Evolutionary conservation across 768 basidiomycete genomes (phyloP).

Genomic region (Roridomyces roridus): DNA sequence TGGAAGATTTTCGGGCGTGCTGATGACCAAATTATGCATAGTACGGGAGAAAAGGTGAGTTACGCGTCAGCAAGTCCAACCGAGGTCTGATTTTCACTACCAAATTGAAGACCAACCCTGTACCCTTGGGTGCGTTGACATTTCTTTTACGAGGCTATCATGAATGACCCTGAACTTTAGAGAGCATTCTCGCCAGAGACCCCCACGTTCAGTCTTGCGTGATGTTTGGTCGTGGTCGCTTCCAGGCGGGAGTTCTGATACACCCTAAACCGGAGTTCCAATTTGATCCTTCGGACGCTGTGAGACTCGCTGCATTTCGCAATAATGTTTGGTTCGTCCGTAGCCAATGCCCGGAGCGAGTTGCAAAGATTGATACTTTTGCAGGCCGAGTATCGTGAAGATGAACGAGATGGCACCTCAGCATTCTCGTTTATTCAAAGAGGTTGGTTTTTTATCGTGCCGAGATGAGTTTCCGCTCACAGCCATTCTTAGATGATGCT

Average conservation of each 20-base stretch:
- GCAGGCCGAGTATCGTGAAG: constrained; percentile 47
- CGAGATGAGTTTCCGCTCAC: background rate
- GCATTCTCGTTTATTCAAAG: constrained; percentile 53
- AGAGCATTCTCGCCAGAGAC: constrained; percentile 39
- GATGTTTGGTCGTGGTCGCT: constrained; percentile 48
- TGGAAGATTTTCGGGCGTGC: constrained; percentile 45
- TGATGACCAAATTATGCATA: constrained; percentile 43
- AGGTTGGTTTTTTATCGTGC: constrained; percentile 33
- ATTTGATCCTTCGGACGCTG: constrained; percentile 38
- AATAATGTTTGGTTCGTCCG: constrained; percentile 39
- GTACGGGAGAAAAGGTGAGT: constrained; percentile 16
- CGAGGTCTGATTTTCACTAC: background rate
- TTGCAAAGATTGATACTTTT: background rate
- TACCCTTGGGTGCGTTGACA: constrained; percentile 3
- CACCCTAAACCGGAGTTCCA: constrained; percentile 35
- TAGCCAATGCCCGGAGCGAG: background rate
- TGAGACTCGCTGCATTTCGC: constrained; percentile 36
- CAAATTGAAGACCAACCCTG: constrained; percentile 12
- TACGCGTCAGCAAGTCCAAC: background rate
- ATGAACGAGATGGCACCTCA: constrained; percentile 46
- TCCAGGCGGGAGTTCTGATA: constrained; percentile 47
- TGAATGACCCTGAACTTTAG: constrained; percentile 1
- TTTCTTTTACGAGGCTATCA: background rate
- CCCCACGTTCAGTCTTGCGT: constrained; percentile 37
- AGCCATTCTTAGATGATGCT: constrained; percentile 43